phyloP scores from a whole-genome alignment of 176 grass and related monocot species.

The Musa schizocarpa region DNA sequence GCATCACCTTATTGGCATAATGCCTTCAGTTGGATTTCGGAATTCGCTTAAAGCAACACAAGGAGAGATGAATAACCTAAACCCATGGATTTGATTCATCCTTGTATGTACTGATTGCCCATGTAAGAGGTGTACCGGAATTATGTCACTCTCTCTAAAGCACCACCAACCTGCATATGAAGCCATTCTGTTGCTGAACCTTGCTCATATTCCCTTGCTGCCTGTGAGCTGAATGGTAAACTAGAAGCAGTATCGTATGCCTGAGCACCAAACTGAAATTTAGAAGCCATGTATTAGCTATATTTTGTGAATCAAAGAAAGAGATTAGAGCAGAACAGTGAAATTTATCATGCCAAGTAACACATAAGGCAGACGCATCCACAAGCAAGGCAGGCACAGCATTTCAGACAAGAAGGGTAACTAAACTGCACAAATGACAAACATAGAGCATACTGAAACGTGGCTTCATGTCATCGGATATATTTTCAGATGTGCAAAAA shows the following conservation, averaged over 20 bases:
- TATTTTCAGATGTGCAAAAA: background rate
- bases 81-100: constrained; percentile 19
- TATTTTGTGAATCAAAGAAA: background rate
- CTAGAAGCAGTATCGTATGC: constrained; percentile 40
- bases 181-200: constrained; percentile 59
- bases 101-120: constrained; percentile 19
- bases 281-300: background rate
- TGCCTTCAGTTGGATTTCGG: background rate
- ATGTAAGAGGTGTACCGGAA: background rate
- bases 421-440: no score
- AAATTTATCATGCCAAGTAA: background rate
- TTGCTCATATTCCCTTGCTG: constrained; percentile 51
- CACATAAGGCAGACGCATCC: background rate
- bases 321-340: background rate
- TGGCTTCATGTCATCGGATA: no score
- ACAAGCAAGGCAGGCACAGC: background rate
- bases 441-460: no score
- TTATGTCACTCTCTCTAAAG: constrained; percentile 74
- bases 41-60: background rate
- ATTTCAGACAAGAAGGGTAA: no score
- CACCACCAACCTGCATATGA: constrained; percentile 77
- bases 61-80: background rate
- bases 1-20: background rate
- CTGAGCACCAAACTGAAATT: constrained; percentile 39
- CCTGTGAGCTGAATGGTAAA: constrained; percentile 49